Percentiles rank a stretch among this genome's conserved stretches.
Evolutionary conservation across 2,329 filamentous ascomycete species (phyloP).

Genomic region (Xylaria sp.): DNA sequence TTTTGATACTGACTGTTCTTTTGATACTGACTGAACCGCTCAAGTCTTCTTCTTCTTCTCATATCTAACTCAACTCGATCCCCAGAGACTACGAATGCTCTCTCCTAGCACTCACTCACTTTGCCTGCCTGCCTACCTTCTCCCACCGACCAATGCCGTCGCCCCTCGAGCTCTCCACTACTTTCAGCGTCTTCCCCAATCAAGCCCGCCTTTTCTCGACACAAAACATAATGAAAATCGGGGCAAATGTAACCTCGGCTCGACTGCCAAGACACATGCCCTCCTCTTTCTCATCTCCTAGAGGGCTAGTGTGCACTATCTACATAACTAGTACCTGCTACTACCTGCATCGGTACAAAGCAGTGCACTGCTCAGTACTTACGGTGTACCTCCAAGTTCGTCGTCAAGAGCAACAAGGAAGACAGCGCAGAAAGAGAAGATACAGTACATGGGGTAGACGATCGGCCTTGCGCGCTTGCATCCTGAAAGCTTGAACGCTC

Average conservation of each 20-base stretch:
- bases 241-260: not conserved
- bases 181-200: not conserved
- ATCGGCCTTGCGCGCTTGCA: not conserved
- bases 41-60: not conserved
- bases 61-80: not conserved
- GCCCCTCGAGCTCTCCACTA: not conserved
- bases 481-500: not conserved
- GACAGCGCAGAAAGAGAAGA: not conserved
- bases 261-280: not conserved
- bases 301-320: not conserved
- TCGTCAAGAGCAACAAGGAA: no score
- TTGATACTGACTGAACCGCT: not conserved
- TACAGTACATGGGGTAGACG: not conserved
- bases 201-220: not conserved
- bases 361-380: not conserved
- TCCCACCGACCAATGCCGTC: not conserved
- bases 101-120: no score
- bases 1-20: not conserved
- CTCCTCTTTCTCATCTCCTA: not conserved
- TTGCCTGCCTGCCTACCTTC: no score
- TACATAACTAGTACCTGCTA: not conserved
- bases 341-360: not conserved
- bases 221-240: not conserved
- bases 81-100: no score
- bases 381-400: not conserved